Evolutionary conservation across 2,329 filamentous ascomycete genomes (phyloP), one percentile per base, ranked within the genome.

Genomic region (Penicillium polonicum): DNA sequence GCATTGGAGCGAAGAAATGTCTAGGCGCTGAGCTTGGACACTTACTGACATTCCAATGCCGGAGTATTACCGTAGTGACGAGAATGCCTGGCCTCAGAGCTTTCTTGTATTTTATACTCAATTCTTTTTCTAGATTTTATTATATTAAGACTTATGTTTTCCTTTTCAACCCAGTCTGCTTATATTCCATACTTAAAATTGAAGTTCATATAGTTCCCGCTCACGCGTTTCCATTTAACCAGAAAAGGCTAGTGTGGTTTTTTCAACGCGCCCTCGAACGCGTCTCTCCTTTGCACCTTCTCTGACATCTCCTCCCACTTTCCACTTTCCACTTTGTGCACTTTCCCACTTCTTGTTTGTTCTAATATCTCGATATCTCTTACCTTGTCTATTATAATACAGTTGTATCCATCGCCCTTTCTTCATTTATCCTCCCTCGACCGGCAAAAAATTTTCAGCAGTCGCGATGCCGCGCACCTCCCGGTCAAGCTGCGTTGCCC

Each of bases 381-480:
- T 67, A 68, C 61, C 51, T 56, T 56, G 57, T 45, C 38, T 56
- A 60, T 53, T 52, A 60, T 65, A 48, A 48, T 56, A 25, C 46
- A 57, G 41, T 51, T 56, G 46, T 52, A 57, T 55, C 39, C 12
- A 55, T 60, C 58, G 60, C 60, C 44, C 52, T 48, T 59, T 58
- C 56, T 54, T 35, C 17, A 39, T 39, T 55, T 55, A 50, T 51
- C 19, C 33, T 46, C 43, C 45, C 39, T 50, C 27, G 31, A 27
- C 19, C 27, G 31, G 15, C 42, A 51, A 57, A 56, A 66, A 67
- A 55, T 67, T 55, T 59, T 59, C 39, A 25, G 59, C 56, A 66
- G 56, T 33, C 54, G 60, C 68, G 61, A 74, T 73, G 69, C 50
- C 68, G 64, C 71, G 70, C 63, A 61, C 68, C 53, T 61, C 72